Evolutionary conservation across 169 alveolate genomes (phyloP), one percentile per base, ranked within the genome.

Genomic region (Plasmodium vivax): DNA sequence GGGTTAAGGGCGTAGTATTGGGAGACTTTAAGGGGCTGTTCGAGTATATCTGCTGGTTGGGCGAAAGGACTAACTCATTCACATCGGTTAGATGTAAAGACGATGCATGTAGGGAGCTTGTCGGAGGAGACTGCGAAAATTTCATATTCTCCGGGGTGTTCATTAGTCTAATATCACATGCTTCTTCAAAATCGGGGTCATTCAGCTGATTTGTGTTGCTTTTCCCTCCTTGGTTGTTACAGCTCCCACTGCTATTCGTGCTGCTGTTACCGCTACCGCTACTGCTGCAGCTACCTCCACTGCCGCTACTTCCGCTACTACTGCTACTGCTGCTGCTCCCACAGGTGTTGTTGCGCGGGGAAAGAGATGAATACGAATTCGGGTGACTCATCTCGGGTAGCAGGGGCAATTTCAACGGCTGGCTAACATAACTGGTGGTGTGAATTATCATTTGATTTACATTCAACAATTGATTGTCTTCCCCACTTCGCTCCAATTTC

Each of bases 111-210:
- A 88, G 34, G 47, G 94, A 88, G 16, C 94, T 88, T 4, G 94
- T 88, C 30, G 94, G 94, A 62, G 94, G 94, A 3, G 94, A 88
- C 74, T 88, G 94, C 9, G 94, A 80, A 88, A 88, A 88, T 71
- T 56, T 88, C 94, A 88, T 23, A 74, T 88, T 88, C 30, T 88
- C 94, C 71, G 90, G 80, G 0, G 88, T 74, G 56, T 88, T 88
- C 94, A 88, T 80, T 38, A 88, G 90, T 34, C 94, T 88, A 80
- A 88, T 88, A 23, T 80, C 94, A 45, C 94, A 88, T 38, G 94
- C 94, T 51, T 88, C 94, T 62, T 88, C 94, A 88, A 88, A 88
- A 88, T 88, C 94, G 7, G 94, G 94, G 43, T 88, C 94, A 68
- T 88, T 88, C 34, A 88, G 2, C 43, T 88, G 94, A 68, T 80